Evolutionary conservation across 2,329 filamentous ascomycete species (phyloP), one percentile per base, ranked within the genome.

Genomic region (Mariannaea elegans): DNA sequence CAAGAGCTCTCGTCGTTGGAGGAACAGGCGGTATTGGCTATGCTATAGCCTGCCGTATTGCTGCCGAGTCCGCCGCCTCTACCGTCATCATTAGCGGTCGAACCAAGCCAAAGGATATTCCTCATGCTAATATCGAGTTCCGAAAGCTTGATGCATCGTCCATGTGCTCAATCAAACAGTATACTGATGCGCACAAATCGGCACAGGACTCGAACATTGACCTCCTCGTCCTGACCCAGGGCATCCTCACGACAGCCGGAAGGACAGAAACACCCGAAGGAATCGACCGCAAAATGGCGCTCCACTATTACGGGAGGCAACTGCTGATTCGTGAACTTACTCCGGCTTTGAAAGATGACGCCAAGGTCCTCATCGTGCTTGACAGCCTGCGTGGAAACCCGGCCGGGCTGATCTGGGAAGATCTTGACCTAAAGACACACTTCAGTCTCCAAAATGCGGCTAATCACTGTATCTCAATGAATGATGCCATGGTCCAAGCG

Each of bases 271-370:
- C 80, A 0, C 23, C 74, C 1, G 81, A 83, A 60, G 79, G 78
- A 1, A 75, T 82, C 14, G 78, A 81, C 46, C 71, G 71, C 45
- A 82, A 81, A 62, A 77, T 82, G 71, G 75, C 74, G 0, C 69
- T 82, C n/a, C 78, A 81, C 54, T 81, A 79, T 61, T 82, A 82
- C 57, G 76, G 79, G 14, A 76, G 74, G 12, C 79, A 81, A 61
- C 73, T 80, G 0, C 76, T 82, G 13, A 75, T 81, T 19, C 67
- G 71, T 13, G 76, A 79, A 34, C 71, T 83, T 4, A 60, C 76
- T 0, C 78, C 80, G 0, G 65, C 70, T 0, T 63, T 81, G n/a
- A 73, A 66, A 29, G 63, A 69, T 0, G 70, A 75, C n/a, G 71
- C 77, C 6, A 77, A 74, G 24, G 76, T 81, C 4, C 59, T 81